Percentiles rank a stretch among this genome's conserved stretches.
These are phyloP conservation scores for Fomitopsis serialis DNA, from an alignment of 768 basidiomycete species.

Conservation along the genomic window DNA sequence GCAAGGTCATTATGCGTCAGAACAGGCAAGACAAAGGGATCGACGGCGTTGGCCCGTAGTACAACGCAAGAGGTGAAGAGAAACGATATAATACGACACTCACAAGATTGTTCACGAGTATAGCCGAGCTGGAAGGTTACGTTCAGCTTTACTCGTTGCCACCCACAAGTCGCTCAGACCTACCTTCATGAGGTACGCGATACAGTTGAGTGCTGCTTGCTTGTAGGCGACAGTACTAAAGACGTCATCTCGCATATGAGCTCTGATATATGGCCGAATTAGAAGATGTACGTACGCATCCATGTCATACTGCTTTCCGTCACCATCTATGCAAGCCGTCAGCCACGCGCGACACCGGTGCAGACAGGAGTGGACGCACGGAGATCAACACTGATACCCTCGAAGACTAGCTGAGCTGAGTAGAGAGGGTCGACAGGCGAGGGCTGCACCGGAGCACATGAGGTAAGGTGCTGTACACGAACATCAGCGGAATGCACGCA, in stretches of 20 bases:
- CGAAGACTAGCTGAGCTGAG: constrained; percentile 70
- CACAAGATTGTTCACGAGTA: constrained; percentile 76
- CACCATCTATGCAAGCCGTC: constrained; percentile 42
- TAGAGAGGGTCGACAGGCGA: constrained; percentile 74
- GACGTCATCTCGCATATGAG: neutral
- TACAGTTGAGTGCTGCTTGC: constrained; percentile 72
- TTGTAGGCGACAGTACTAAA: constrained; percentile 70
- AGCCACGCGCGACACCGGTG: neutral
- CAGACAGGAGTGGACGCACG: constrained; percentile 33
- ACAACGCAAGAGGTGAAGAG: neutral
- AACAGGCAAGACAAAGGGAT: no score
- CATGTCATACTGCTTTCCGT: constrained; percentile 75
- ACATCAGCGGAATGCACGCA: constrained; percentile 21
- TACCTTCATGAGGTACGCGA: constrained; percentile 67
- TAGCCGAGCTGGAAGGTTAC: constrained; percentile 50
- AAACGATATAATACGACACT: constrained; percentile 8
- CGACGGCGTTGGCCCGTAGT: no score
- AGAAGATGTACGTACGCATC: constrained; percentile 43
- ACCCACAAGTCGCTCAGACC: neutral
- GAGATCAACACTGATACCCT: constrained; percentile 69
- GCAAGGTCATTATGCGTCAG: no score
- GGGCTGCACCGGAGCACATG: constrained; percentile 34
- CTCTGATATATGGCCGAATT: neutral
- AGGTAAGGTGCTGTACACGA: neutral
- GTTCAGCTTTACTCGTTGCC: neutral